Evolutionary conservation across 2,329 filamentous ascomycete genomes (phyloP), one percentile per base, ranked within the genome.

Genomic region (Echinosphaeria canescens): DNA sequence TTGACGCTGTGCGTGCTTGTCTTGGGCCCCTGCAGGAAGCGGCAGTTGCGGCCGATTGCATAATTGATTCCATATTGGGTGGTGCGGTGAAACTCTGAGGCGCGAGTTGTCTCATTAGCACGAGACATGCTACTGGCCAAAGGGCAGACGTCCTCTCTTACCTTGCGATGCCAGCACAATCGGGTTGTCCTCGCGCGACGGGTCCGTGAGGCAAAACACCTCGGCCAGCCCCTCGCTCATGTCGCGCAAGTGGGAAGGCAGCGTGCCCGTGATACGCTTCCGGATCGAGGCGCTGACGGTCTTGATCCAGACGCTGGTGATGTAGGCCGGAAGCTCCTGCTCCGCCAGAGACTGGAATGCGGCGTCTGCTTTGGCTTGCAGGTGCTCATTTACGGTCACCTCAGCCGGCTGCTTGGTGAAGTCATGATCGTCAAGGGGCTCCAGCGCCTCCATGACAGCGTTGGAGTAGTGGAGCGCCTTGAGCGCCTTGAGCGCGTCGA

Each of bases 111-210:
- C 17, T 6, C 17, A 10, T 19, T 19, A 7, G 17, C 10, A 10
- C 6, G 6, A 6, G 17, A 19, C 17, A 19, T n/a, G n/a, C n/a
- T n/a, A n/a, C n/a, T n/a, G 14, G n/a, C 22, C 10, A 11, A 10
- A 11, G 11, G 12, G 13, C 15, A 32, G 9, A 12, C 4, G 5
- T 23, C 8, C 13, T 22, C 14, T 13, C 43, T 33, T 41, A 75
- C 71, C 71, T 56, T 79, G 70, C 4, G 73, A 80, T 5, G 73
- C 72, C 44, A 81, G 79, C 2, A 81, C 65, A 31, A 82, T 76
- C 1, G 75, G 76, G 39, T 81, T 80, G 33, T 80, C 76, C 2
- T 60, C 53, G 30, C 74, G 54, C 2, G 71, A 75, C 7, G 76
- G 74, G 42, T 84, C 76, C 1, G 73, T 76, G 29, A 82, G 44